phyloP scores from a whole-genome alignment of 768 basidiomycete species.

The Holtermannia corniformis region DNA sequence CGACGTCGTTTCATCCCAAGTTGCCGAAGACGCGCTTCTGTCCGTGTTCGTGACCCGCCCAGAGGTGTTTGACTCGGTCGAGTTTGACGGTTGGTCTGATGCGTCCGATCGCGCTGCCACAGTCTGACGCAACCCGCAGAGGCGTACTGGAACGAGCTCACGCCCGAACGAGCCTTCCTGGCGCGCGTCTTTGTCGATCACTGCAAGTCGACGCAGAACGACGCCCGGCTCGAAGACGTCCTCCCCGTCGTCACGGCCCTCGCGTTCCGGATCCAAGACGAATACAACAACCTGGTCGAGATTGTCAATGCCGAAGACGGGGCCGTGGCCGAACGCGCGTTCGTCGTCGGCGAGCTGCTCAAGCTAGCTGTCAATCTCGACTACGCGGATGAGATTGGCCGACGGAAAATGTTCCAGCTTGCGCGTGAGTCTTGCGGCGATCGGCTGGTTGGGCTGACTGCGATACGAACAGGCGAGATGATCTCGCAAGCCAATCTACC shows the following conservation, averaged over 20 bases:
- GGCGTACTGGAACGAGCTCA: slow-evolving; percentile 59
- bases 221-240: slow-evolving; percentile 54
- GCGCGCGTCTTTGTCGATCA: slow-evolving; percentile 74
- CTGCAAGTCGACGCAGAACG: slow-evolving; percentile 51
- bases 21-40: slow-evolving; percentile 64
- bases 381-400: slow-evolving; percentile 83
- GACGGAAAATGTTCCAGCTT: slow-evolving; percentile 75
- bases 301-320: slow-evolving; percentile 40
- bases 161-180: slow-evolving; percentile 68
- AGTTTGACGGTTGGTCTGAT: slow-evolving; percentile 55
- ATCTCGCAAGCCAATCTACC: slow-evolving; percentile 63
- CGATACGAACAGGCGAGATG: slow-evolving; percentile 57
- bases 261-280: slow-evolving; percentile 62
- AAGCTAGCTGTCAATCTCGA: slow-evolving; percentile 69
- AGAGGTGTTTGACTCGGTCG: slow-evolving; percentile 58
- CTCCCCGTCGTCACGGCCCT: slow-evolving; percentile 78
- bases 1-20: slow-evolving; percentile 39
- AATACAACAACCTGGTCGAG: slow-evolving; percentile 55
- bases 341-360: slow-evolving; percentile 72
- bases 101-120: neutral
- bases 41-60: slow-evolving; percentile 59
- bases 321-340: slow-evolving; percentile 46
- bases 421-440: slow-evolving; percentile 53
- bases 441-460: neutral
- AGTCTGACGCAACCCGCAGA: too few relatives aligned